phyloP scores from a whole-genome alignment of 2,329 filamentous ascomycete genomes.

The Fusarium devonianum region DNA sequence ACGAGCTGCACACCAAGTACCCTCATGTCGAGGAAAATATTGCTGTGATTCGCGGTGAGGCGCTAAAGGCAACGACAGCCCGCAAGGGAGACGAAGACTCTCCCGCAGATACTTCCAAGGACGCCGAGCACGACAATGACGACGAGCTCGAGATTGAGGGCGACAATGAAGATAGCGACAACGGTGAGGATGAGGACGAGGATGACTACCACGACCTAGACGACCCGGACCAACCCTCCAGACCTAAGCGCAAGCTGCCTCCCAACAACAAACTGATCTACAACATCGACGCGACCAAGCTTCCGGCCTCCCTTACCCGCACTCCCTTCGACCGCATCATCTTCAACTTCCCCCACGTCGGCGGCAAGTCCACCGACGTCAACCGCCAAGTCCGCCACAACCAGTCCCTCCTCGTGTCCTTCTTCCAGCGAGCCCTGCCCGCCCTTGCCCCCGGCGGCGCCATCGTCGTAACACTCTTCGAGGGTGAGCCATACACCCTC shows the following conservation, averaged over 20 bases:
- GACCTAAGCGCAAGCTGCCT: conserved; percentile 20
- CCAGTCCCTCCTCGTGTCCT: conserved; percentile 76
- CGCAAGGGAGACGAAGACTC: conserved; percentile 4
- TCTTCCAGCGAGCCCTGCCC: conserved; percentile 64
- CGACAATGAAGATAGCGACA: conserved; percentile 27
- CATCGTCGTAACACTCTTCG: conserved; percentile 88
- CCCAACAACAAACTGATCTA: conserved; percentile 58
- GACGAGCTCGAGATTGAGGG: conserved; percentile 20
- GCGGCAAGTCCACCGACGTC: conserved; percentile 89
- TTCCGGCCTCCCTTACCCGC: conserved; percentile 56
- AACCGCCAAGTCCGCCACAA: conserved; percentile 95
- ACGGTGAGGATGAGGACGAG: conserved; percentile 20
- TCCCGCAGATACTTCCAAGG: conserved; percentile 3
- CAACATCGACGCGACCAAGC: conserved; percentile 71
- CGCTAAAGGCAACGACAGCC: conserved; percentile 27
- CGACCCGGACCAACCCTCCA: conserved; percentile 27
- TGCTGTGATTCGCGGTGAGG: conserved; percentile 52
- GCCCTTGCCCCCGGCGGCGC: conserved; percentile 57
- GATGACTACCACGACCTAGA: conserved; percentile 32
- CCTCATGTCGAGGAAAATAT: conserved; percentile 71
- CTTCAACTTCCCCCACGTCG: conserved; percentile 98
- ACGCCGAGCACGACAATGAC: conserved; percentile 4
- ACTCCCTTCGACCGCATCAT: conserved; percentile 75
- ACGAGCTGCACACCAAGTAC: conserved; percentile 74
- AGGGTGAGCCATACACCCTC: conserved; percentile 90